Evolutionary conservation across 1,139 yeast genomes (phyloP).

Genomic region (Debaryomyces sp.): DNA sequence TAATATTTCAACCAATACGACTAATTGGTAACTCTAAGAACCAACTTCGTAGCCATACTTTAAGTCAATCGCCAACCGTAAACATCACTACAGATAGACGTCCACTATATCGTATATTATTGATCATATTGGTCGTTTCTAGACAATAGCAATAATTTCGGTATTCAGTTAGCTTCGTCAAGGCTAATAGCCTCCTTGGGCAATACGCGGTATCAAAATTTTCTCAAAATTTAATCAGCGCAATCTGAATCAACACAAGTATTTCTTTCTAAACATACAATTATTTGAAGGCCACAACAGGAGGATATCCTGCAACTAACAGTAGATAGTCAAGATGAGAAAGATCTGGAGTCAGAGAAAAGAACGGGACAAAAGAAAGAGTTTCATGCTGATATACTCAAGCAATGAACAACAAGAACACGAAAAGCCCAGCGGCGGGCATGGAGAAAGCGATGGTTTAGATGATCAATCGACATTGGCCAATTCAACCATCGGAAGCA

Average conservation of each 20-base stretch:
- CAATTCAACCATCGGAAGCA: constrained; percentile 14
- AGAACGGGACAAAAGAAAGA: constrained; percentile 31
- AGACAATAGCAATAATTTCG: not conserved
- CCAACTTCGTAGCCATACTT: not conserved
- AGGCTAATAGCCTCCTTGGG: constrained; percentile 4
- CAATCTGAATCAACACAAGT: not conserved
- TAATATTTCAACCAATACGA: not conserved
- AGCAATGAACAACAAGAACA: not conserved
- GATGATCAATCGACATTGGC: constrained; percentile 11
- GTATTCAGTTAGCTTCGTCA: not conserved
- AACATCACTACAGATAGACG: not conserved
- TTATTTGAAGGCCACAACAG: not conserved
- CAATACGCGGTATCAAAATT: constrained; percentile 7
- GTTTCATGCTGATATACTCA: constrained; percentile 15
- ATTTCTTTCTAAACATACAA: not conserved
- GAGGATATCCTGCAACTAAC: not conserved
- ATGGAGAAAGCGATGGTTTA: constrained; percentile 5
- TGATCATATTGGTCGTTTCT: not conserved
- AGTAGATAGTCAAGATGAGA: constrained; percentile 22
- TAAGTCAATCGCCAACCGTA: not conserved
- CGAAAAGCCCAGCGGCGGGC: not conserved
- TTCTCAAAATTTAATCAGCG: constrained; percentile 5
- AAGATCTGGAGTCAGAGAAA: constrained; percentile 35
- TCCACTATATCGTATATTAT: not conserved
- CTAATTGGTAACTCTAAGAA: not conserved